Evolutionary conservation across 192 early-diverging fungal genomes (phyloP), one percentile per base, ranked within the genome.

Genomic region (Mortierella alpina): DNA sequence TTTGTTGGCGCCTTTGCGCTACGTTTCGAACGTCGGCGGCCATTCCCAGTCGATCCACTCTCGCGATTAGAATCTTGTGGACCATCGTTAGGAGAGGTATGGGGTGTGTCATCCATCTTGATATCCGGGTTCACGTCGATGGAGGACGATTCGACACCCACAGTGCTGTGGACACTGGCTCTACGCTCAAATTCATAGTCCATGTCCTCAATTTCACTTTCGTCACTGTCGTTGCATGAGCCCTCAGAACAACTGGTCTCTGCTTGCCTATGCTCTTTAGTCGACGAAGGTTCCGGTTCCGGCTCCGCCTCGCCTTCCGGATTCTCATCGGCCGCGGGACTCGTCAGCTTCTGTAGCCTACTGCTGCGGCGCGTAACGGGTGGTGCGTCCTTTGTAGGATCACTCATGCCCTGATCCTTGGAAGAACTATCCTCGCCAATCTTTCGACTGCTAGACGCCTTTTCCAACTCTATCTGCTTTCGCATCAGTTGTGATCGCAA

Each of bases 401-500:
- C 31, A 60, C 31, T 61, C 12, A 60, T 42, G 50, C 57, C 46
- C 22, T 20, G 50, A 12, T 14, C 47, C 57, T 59, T 42, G 2
- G 41, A 20, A 2, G 31, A 41, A 5, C 63, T 51, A 17, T 70
- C 53, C 18, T 53, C 31, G 15, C 63, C 45, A 9, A 18, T 59
- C 31, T 67, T 50, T 14, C 15, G 56, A 23, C 3, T 55, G 31
- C 31, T 31, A 8, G 64, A 20, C 15, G 22, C 51, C 47, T 61
- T 69, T 63, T 74, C 74, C 0, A 56, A 44, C 8, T 47, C 14
- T 2, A 57, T 7, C 22, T 72, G 49, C 23, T 42, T 73, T 1
- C 81, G 84, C 54, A 77, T 87, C 58, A 95, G 66, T 10, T 92
- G 85, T 5, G 88, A 84, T 13, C 90, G 89, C 18, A 97, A 75